Evolutionary conservation across 805 yeast genomes (phyloP), one percentile per base, ranked within the genome.

Genomic region (Ogataea glucozyma): DNA sequence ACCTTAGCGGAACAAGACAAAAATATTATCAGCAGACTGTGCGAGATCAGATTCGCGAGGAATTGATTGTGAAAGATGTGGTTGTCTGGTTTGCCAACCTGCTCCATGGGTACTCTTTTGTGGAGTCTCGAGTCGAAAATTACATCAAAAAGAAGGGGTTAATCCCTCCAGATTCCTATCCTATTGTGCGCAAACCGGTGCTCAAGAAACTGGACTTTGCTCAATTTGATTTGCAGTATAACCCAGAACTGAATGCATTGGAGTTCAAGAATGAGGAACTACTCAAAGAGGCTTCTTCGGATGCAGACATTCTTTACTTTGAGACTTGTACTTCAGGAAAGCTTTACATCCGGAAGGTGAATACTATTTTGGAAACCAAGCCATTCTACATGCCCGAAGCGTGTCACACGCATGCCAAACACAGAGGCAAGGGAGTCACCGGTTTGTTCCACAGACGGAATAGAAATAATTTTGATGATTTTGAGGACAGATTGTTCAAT

Each of bases 1-100:
- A 58, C 33, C 29, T 58, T 4, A 51, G 59, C 14, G 62, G 62
- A 4, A 5, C 26, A 23, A 49, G 63, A 37, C 50, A 42, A n/a
- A 32, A 39, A 18, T 23, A 34, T 17, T 52, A 54, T 23, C 49
- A 46, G 29, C 26, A 40, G 11, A 34, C 46, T 18, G 43, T 44
- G 23, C 46, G 38, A 40, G 26, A 39, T 2, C 36, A 35, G 14
- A 40, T 53, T 16, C 46, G 43, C 16, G 40, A 43, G 13, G 40
- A 46, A 27, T 37, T 49, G 18, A 20, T 49, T 3, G 10, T 26
- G 14, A 49, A 46, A 30, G 29, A 44, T 27, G 7, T 39, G 31
- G 34, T 46, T 21, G 10, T 43, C 7, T 22, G 50, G n/a, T 29
- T 49, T 14, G 49, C 46, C 4, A 20, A 18, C 7, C 38, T 41